Conservation (phyloP, 2,329 filamentous ascomycete species). For the Epichloe aotearoae region DNA sequence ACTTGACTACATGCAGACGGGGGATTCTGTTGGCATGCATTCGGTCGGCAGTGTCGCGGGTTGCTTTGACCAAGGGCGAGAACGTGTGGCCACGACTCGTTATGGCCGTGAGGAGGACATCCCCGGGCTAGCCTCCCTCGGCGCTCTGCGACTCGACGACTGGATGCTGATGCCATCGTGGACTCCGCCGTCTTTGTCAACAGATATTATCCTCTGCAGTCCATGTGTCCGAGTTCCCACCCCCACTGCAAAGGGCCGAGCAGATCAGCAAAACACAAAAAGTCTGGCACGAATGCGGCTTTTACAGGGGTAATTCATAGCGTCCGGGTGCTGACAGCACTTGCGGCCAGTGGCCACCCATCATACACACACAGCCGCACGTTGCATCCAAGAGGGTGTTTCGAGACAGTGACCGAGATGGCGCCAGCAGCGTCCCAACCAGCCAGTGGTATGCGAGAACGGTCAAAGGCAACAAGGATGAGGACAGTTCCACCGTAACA, state of each 20-base stretch:
- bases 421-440: too few species aligned
- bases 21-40: neutral
- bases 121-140: neutral
- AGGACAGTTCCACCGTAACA: neutral
- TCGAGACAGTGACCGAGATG: too few species aligned
- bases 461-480: neutral
- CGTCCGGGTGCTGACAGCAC: neutral
- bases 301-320: too few species aligned
- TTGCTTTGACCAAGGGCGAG: neutral
- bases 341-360: neutral
- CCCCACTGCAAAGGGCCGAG: too few species aligned
- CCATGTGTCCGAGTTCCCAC: too few species aligned
- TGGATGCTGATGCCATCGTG: neutral
- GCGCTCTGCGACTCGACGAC: neutral
- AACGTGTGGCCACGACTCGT: slow-evolving; percentile 1
- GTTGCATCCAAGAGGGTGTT: too few species aligned
- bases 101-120: neutral
- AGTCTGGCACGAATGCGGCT: too few species aligned
- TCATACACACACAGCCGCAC: neutral
- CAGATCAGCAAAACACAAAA: too few species aligned
- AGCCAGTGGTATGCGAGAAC: neutral
- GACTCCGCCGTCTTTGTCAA: neutral
- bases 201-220: too few species aligned
- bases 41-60: neutral
- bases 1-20: neutral